Percentiles rank a stretch among this genome's conserved stretches.
Conservation (phyloP, 1,139 yeast species). For the Sugiyamaella xylanicola region DNA sequence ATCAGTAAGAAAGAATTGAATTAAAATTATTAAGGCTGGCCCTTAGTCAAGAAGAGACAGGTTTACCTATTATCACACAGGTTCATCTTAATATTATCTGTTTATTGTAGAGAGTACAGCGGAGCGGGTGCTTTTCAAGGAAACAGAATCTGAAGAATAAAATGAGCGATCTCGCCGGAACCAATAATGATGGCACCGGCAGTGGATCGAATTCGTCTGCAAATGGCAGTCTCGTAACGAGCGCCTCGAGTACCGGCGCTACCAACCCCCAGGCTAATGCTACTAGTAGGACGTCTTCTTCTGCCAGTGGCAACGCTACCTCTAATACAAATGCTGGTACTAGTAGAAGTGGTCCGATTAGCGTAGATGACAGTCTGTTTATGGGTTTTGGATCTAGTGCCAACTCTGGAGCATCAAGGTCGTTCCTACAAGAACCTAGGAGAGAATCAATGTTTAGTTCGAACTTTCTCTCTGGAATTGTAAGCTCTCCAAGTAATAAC, state of each 20-base stretch:
- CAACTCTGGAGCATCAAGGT: constrained; percentile 1
- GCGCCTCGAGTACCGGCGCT: not conserved
- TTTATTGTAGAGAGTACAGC: too few relatives aligned
- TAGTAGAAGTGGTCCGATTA: not conserved
- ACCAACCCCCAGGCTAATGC: not conserved
- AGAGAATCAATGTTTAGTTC: constrained; percentile 19
- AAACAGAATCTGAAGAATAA: too few relatives aligned
- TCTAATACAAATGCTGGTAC: constrained; percentile 1
- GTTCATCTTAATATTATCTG: too few relatives aligned
- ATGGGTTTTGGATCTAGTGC: not conserved
- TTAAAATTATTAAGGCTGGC: not conserved
- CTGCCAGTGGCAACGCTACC: not conserved
- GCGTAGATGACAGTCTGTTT: not conserved
- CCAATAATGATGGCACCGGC: not conserved
- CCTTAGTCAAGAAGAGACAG: not conserved
- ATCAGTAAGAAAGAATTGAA: too few relatives aligned
- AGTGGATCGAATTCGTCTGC: constrained; percentile 6
- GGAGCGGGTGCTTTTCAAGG: too few relatives aligned
- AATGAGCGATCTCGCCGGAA: not conserved
- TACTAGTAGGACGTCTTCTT: not conserved
- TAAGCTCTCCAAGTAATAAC: not conserved
- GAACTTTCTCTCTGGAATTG: constrained; percentile 8
- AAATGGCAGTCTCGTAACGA: not conserved
- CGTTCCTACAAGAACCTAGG: constrained; percentile 17
- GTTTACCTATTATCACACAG: too few relatives aligned